Base-by-base conservation (phyloP, 1,284 basidiomycete genomes). In the Puccinia novopanici region DNA sequence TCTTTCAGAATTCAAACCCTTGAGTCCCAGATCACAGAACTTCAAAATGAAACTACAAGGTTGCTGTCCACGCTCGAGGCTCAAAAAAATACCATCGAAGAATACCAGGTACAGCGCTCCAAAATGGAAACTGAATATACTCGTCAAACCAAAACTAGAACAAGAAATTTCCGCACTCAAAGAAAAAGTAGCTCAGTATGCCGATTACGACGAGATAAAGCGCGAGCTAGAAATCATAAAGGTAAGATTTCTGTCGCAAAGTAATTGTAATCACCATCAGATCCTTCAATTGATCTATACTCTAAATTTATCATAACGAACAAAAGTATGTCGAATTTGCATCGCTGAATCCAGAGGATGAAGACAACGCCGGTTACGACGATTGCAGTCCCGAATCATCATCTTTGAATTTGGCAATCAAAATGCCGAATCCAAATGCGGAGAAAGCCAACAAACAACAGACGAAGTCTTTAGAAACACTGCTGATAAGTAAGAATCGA, bases 151-250 rank as follows among this genome's bases (percentile, higher is more conserved):
- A 77, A 73, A 76, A 77, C 84, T 75, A 34, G 77, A 81, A 27
- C 72, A 86, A 2, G 93, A 95, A 86, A 88, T 91, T 12, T 90
- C 91, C 19, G 88, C 88, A 80, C 87, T 95, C 0, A 90, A 89
- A 84, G 86, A 87, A 57, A 91, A 90, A 83, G 87, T 96, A 59
- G 90, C 90, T 84, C 90, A 90, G 83, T 93, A 91, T 83, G 86
- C 86, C 4, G 93, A 97, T 85, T 98, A 97, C 84, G 95, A 98
- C 84, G 95, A 97, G 87, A 91, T 97, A 85, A 97, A 97, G 87
- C 91, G 95, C 59, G 95, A 97, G 85, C 89, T 97, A 30, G 94
- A 95, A 84, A 96, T 97, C 83, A 93, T 98, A 93, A 97, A 98
- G 90, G 94, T 93, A 75, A 34, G n/a, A 88, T 83, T 2, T 9